phyloP scores from a whole-genome alignment of 2,329 filamentous ascomycete genomes.

The Pyrenophora seminiperda region DNA sequence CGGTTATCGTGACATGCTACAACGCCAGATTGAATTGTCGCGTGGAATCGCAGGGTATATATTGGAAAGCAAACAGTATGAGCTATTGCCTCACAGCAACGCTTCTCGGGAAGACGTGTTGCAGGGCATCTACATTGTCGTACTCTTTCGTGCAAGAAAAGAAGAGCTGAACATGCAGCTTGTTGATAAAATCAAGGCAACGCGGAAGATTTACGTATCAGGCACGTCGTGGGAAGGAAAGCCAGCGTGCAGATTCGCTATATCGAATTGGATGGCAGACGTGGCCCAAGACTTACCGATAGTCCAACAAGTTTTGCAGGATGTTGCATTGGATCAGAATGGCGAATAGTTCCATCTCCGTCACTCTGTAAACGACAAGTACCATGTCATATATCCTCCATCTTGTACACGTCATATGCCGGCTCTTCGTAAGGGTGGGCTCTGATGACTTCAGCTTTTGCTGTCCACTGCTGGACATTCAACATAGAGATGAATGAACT shows the following conservation, averaged over 20 bases:
- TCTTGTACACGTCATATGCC: conserved; percentile 54
- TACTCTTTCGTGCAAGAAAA: conserved; percentile 77
- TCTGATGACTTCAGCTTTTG: conserved; percentile 28
- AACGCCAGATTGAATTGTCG: conserved; percentile 73
- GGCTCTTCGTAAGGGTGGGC: conserved; percentile 55
- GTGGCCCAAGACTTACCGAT: conserved; percentile 68
- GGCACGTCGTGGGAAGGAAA: conserved; percentile 77
- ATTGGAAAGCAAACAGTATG: conserved; percentile 64
- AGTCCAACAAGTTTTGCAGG: conserved; percentile 66
- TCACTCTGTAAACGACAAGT: background rate
- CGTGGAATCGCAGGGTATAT: conserved; percentile 70
- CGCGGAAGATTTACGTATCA: conserved; percentile 78
- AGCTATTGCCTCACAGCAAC: conserved; percentile 63
- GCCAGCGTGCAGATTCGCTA: conserved; percentile 79
- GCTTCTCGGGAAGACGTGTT: conserved; percentile 50
- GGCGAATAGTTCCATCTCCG: background rate
- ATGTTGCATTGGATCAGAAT: conserved; percentile 22
- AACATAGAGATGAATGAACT: background rate
- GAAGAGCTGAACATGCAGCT: conserved; percentile 67
- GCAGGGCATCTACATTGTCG: conserved; percentile 68
- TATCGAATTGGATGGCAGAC: conserved; percentile 83
- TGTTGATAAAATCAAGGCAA: conserved; percentile 74
- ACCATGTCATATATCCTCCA: conserved; percentile 49
- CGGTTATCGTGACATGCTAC: conserved; percentile 72
- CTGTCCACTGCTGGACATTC: conserved; percentile 40